Evolutionary conservation across 1,139 yeast species (phyloP), one percentile per base, ranked within the genome.

Genomic region (Taphrina deformans): DNA sequence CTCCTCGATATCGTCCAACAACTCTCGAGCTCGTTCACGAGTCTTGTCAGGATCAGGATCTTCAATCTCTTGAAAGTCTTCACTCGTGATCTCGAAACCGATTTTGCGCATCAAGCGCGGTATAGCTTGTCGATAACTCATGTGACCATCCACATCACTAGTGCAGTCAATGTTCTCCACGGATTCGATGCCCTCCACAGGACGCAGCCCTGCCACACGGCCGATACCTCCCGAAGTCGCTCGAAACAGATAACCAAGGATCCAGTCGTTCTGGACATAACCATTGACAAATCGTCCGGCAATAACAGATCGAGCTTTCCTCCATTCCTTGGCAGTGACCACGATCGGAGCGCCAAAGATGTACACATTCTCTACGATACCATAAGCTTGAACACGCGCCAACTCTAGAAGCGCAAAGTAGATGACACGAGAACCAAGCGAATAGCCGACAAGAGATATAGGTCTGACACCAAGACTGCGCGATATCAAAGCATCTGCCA

Each of bases 151-250:
- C 1, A 93, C 96, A 61, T 82, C 73, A 18, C 87, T 91, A 0
- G 98, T 89, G 70, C 95, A 88, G 74, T 95, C 96, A 67, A 88
- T 81, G 74, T 92, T 93, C 69, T 91, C 96, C 50, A 92, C 79
- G 0, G 87, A 88, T 29, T 83, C 80, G 18, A 85, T 67, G 58
- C 78, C 80, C 53, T 84, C 85, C 46, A 92, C 82, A 0, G 93
- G 87, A 0, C 96, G 86, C 48, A 95, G 79, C 0, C 99, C 99
- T 7, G 95, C 95, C 59, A 95, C 95, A 16, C 89, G 83, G 72
- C 89, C 87, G 61, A 95, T 79, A 0, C 99, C 98, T 66, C 99
- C 98, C 66, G 95, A 86, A 0, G 98, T 92, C 0, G 99, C 99
- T 70, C 99, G 81, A 76, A 93, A 95, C 50, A 95, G 77, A 75